Base-by-base conservation (phyloP, 75 land plant genomes). In the Sequoia sempervirens region DNA sequence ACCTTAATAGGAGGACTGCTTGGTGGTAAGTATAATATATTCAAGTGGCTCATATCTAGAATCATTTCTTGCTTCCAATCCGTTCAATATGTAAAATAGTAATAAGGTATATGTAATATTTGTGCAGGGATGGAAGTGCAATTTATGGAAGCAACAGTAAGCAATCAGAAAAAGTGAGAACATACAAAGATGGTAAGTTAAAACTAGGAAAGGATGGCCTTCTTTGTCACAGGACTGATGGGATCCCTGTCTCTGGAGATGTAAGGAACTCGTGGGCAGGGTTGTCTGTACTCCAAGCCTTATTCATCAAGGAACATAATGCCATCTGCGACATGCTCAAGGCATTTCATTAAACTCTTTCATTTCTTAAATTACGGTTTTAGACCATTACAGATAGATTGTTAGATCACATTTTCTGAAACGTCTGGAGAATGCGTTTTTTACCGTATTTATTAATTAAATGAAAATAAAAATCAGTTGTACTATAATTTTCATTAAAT, bases 91-190 rank as follows among this genome's bases (percentile, higher is more conserved):
- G 14, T 50, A 50, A 2, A 12, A 13, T 50, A 50, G 14, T 50
- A 50, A 50, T 2, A 50, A 12, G 13, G 9, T 23, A 26, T 61
- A 23, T 23, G 1, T 23, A 23, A 26, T 32, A 11, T 70, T 2
- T 78, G n/a, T 75, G 76, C 32, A 93, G 95, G 96, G 96, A 94
- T 87, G 96, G 91, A 23, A 93, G 93, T 86, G 95, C 87, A 9
- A 84, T 94, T 1, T 94, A 93, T 89, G 95, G 95, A 38, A 92
- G 79, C 84, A 86, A 88, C 52, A 40, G 43, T 0, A 85, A 81
- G 23, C 84, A 85, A 12, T 72, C 84, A 86, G 20, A 5, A 36
- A 81, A 87, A 80, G 88, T 92, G 64, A 85, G 95, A 28, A 81
- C 94, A 17, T 90, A 87, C 83, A 85, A 79, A 50, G 91, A 92